Conservation (phyloP, 1,284 basidiomycete species). For the Paramarasmius palmivorus region DNA sequence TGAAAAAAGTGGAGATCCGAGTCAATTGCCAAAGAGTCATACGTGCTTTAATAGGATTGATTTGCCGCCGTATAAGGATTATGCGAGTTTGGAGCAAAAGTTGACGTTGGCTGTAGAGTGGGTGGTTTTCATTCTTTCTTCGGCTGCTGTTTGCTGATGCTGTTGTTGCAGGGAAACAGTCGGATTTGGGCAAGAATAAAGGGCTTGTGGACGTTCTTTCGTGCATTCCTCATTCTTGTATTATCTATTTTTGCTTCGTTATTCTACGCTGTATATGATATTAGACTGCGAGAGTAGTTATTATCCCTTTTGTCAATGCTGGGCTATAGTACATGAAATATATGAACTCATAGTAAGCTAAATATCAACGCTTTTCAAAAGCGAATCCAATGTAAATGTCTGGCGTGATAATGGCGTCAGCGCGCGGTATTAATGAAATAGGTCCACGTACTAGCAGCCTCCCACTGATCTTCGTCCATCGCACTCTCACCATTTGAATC, state of each 20-base stretch:
- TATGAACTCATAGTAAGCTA: neutral
- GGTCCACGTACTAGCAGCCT: conserved; percentile 83
- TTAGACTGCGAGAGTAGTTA: neutral
- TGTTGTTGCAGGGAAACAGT: conserved; percentile 58
- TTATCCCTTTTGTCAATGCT: too few species aligned
- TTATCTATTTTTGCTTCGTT: conserved; percentile 1
- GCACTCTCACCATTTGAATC: conserved; percentile 81
- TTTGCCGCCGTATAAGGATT: conserved; percentile 84
- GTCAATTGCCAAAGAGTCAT: conserved; percentile 82
- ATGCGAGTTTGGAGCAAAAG: conserved; percentile 82
- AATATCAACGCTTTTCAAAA: conserved; percentile 62
- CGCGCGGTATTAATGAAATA: conserved; percentile 7
- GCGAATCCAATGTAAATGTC: conserved; percentile 87
- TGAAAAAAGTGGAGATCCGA: conserved; percentile 86
- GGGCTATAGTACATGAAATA: too few species aligned
- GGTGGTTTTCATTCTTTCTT: conserved; percentile 27
- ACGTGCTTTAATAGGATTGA: conserved; percentile 90
- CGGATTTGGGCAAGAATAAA: conserved; percentile 69
- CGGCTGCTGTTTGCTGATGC: conserved; percentile 4
- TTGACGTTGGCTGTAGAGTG: conserved; percentile 82
- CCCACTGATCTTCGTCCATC: conserved; percentile 94
- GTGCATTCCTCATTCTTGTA: neutral
- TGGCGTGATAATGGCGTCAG: conserved; percentile 27
- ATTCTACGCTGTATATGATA: neutral
- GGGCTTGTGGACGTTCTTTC: neutral